phyloP scores from a whole-genome alignment of 1,139 yeast genomes.

The Geotrichum europaeum region DNA sequence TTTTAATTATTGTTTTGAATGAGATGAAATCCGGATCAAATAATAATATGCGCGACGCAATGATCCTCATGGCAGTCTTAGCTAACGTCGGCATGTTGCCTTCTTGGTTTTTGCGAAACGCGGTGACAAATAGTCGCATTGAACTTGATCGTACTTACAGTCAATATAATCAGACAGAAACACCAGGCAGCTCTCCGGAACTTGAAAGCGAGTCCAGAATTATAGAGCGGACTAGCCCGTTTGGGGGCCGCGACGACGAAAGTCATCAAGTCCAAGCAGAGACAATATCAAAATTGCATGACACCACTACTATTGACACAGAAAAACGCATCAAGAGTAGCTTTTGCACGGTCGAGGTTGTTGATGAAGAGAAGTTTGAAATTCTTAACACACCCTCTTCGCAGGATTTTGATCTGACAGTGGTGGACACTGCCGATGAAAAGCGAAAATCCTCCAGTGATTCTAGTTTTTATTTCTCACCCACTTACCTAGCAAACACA shows the following conservation, averaged over 20 bases:
- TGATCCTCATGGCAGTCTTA: conserved; percentile 33
- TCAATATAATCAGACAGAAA: background rate
- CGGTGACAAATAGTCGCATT: conserved; percentile 22
- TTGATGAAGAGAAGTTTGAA: background rate
- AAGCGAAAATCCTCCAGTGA: no score
- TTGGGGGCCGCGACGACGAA: background rate
- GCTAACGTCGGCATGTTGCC: conserved; percentile 30
- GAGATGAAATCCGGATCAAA: conserved; percentile 29
- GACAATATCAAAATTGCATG: background rate
- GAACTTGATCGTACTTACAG: conserved; percentile 19
- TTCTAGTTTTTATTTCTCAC: no score
- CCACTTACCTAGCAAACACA: no score
- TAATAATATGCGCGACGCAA: conserved; percentile 31
- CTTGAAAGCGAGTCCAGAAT: background rate
- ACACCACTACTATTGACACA: background rate
- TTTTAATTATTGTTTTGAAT: conserved; percentile 34
- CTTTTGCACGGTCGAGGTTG: background rate
- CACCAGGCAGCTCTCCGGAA: no score
- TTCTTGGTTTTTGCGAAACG: conserved; percentile 20
- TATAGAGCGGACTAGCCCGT: background rate
- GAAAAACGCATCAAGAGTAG: background rate
- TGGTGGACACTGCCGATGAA: no score
- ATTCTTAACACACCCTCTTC: no score
- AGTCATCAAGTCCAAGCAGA: background rate
- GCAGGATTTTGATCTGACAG: no score